Percentiles rank a stretch among this genome's conserved stretches.
Conservation (phyloP, 805 yeast genomes). For the Starmerella potacharoeniae region DNA sequence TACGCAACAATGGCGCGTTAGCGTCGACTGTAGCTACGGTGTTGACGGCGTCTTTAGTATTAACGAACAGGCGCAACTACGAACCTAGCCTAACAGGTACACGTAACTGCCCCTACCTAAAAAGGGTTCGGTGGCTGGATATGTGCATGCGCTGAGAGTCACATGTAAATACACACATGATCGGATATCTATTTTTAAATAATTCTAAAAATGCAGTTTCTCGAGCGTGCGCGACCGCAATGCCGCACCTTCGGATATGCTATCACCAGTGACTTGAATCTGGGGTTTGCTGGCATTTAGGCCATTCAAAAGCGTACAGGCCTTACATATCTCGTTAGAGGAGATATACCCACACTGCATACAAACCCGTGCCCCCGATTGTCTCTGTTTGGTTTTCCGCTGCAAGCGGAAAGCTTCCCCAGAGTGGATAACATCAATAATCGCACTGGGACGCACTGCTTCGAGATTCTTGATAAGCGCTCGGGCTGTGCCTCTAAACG, state of each 20-base stretch:
- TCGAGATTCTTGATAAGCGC: slow-evolving; percentile 83
- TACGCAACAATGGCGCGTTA: too few species aligned
- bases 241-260: slow-evolving; percentile 37
- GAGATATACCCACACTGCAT: slow-evolving; percentile 86
- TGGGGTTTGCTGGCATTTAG: slow-evolving; percentile 66
- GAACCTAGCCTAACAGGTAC: not conserved
- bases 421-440: slow-evolving; percentile 84
- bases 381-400: slow-evolving; percentile 14
- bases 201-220: slow-evolving; percentile 40
- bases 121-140: not conserved
- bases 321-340: slow-evolving; percentile 80
- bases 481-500: slow-evolving; percentile 95
- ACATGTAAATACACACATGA: not conserved
- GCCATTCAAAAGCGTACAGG: slow-evolving; percentile 79
- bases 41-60: not conserved
- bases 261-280: slow-evolving; percentile 53
- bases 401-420: slow-evolving; percentile 46
- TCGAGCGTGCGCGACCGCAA: slow-evolving; percentile 14
- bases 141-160: not conserved
- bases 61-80: not conserved
- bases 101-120: not conserved
- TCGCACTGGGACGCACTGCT: slow-evolving; percentile 81
- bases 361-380: slow-evolving; percentile 38
- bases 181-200: not conserved
- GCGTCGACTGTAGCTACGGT: too few species aligned